phyloP scores from a whole-genome alignment of 2,329 filamentous ascomycete species.

The Aspergillus fumigatus region DNA sequence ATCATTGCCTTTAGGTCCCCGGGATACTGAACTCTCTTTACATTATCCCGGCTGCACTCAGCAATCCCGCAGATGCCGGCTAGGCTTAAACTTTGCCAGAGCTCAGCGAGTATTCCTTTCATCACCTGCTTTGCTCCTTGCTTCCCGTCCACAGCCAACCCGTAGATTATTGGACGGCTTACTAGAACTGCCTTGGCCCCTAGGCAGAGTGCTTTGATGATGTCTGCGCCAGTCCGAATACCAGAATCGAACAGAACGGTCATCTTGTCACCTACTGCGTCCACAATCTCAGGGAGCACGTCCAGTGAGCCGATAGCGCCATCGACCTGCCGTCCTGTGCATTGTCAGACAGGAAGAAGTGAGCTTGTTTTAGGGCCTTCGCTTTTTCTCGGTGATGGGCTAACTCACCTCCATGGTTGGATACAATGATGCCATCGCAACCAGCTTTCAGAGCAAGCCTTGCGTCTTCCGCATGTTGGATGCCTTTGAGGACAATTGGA shows the following conservation, averaged over 20 bases:
- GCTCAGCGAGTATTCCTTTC: conserved; percentile 48
- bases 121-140: conserved; percentile 52
- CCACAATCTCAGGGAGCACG: conserved; percentile 56
- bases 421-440: conserved; percentile 48
- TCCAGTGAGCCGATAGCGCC: conserved; percentile 49
- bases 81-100: conserved; percentile 48
- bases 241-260: conserved; percentile 51
- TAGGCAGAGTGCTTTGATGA: conserved; percentile 49
- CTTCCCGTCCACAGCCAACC: conserved; percentile 52
- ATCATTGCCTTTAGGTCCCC: conserved; percentile 33
- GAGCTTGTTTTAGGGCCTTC: neutral
- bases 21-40: conserved; percentile 33
- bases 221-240: conserved; percentile 46
- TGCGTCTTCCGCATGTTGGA: conserved; percentile 49
- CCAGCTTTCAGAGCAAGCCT: conserved; percentile 41
- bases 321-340: conserved; percentile 44
- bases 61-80: conserved; percentile 43
- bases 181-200: conserved; percentile 57
- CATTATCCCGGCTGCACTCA: conserved; percentile 30
- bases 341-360: neutral
- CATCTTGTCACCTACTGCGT: conserved; percentile 50
- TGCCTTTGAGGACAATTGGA: conserved; percentile 60
- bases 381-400: neutral
- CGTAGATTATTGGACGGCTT: conserved; percentile 56
- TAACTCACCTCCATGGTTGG: conserved; percentile 47